phyloP scores from a whole-genome alignment of 768 basidiomycete genomes.

The Tricholoma matsutake region DNA sequence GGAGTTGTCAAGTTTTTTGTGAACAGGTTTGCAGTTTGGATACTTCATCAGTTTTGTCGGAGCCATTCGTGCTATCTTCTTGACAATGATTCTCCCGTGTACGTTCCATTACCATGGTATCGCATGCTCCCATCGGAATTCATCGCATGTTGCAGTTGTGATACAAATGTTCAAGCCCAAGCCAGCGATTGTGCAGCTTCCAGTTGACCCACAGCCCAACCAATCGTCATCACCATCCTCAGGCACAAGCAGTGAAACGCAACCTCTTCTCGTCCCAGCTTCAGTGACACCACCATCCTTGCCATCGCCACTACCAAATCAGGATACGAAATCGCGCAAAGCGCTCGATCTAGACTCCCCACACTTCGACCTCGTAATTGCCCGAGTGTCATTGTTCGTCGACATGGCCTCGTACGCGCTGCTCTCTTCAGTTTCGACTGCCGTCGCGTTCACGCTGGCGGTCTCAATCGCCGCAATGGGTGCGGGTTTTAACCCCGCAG shows the following conservation, averaged over 20 bases:
- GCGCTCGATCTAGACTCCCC: conserved; percentile 38
- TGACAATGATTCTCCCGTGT: conserved; percentile 63
- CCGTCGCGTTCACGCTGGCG: conserved; percentile 48
- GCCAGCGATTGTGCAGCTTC: conserved; percentile 34
- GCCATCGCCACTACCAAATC: not conserved
- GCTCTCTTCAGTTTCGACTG: conserved; percentile 46
- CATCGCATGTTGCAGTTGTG: not conserved
- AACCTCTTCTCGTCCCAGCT: conserved; percentile 27
- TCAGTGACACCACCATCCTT: conserved; percentile 11
- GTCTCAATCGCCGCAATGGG: conserved; percentile 55
- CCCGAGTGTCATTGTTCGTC: conserved; percentile 56
- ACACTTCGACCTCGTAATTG: conserved; percentile 67
- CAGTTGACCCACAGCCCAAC: conserved; percentile 48
- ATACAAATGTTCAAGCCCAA: not conserved
- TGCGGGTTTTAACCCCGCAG: conserved; percentile 60
- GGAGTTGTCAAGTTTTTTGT: not conserved
- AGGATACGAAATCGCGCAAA: conserved; percentile 11
- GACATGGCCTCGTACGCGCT: conserved; percentile 50
- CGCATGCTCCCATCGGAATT: not conserved
- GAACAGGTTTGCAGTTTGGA: conserved; percentile 30
- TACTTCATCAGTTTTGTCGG: conserved; percentile 64
- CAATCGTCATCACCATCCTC: conserved; percentile 23
- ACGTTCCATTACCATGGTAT: conserved; percentile 16
- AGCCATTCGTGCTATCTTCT: conserved; percentile 48
- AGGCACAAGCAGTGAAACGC: conserved; percentile 20